Evolutionary conservation across 179 eudicot genomes (phyloP), one percentile per base, ranked within the genome.

Genomic region (Sideroxylon spinosum): DNA sequence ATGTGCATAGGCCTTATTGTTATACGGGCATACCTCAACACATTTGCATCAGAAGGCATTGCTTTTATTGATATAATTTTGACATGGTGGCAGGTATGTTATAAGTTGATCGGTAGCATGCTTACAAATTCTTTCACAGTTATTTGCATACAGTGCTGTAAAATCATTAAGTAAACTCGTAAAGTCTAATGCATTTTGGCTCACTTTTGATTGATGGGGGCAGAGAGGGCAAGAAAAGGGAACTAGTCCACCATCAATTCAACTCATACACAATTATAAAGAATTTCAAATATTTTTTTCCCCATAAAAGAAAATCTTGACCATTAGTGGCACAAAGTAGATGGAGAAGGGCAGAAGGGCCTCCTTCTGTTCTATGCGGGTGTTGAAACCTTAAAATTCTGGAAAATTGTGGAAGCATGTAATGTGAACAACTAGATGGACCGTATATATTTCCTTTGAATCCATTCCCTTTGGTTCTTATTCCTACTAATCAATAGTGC

Each of bases 21-120:
- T 3, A 84, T 90, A 75, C 87, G 93, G 93, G 91, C 91, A 26
- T 73, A 87, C 44, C 90, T 89, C 74, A 90, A 90, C 79, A 87
- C 90, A 5, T 90, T 88, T 70, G 93, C 93, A 7, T 80, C 88
- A 70, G 86, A 86, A 78, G 93, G 88, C 52, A 88, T 90, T 49
- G 91, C 91, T 29, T 37, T 87, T 68, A 79, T 90, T 61, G 90
- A 87, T 82, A 83, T 88, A 11, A 78, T 88, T 62, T 90, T 91
- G 0, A 80, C 88, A 67, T 90, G 86, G 81, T 90, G 91, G 93
- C 93, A 90, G 90, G 93, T 90, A 76, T 19, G 44, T 10, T 69
- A 44, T 57, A 4, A 22, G 46, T 70, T 9, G 23, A 46, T 44
- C 44, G 60, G 9, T 71, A 70, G 57, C 22, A 61, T 62, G 56